Conservation (phyloP, 805 yeast genomes). For the Starmerella davenportii region DNA sequence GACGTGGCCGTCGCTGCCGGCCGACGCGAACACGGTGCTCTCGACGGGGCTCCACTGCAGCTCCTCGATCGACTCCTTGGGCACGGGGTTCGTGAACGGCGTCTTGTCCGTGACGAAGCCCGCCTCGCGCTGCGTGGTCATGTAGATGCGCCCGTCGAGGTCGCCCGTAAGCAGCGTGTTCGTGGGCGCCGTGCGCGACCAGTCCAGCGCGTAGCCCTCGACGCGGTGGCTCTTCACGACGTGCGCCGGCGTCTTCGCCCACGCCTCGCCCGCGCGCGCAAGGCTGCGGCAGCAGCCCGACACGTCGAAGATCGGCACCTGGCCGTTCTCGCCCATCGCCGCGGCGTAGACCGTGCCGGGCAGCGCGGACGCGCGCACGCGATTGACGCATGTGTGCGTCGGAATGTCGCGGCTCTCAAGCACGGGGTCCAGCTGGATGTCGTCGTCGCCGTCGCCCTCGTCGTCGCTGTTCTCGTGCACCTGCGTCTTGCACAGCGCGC, state of each 20-base stretch:
- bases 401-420: conserved; percentile 72
- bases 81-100: conserved; percentile 39
- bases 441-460: conserved; percentile 54
- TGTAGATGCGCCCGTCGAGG: conserved; percentile 60
- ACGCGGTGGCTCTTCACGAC: conserved; percentile 77
- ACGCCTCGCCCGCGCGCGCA: conserved; percentile 68
- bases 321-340: conserved; percentile 77
- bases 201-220: conserved; percentile 95
- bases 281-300: conserved; percentile 65
- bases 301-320: conserved; percentile 68
- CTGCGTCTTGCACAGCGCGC: conserved; percentile 67
- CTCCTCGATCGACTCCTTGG: conserved; percentile 66
- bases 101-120: conserved; percentile 72
- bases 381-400: conserved; percentile 66
- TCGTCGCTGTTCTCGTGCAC: conserved; percentile 75
- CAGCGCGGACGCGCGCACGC: conserved; percentile 59
- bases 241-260: conserved; percentile 69
- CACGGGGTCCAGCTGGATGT: conserved; percentile 62
- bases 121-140: conserved; percentile 58
- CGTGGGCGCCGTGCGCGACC: conserved; percentile 72
- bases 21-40: conserved; percentile 85
- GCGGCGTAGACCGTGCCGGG: conserved; percentile 68
- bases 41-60: conserved; percentile 92
- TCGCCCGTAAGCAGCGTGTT: conserved; percentile 85
- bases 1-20: conserved; percentile 77